These are phyloP conservation scores for Microsporum audouinii DNA, from an alignment of 2,329 filamentous ascomycete species.

Conservation along the genomic window DNA sequence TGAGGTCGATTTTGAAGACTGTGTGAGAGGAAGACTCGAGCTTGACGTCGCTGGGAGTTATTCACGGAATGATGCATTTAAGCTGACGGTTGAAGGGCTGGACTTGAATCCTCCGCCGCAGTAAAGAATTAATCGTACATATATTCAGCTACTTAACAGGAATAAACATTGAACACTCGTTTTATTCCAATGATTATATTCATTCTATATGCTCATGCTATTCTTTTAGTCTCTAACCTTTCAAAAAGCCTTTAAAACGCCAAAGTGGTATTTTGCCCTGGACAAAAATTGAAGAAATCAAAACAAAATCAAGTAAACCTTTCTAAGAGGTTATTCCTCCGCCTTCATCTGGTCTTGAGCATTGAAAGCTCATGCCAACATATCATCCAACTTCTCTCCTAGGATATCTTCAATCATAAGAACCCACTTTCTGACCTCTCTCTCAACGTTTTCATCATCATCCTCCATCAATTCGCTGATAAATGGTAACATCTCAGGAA, in stretches of 20 bases:
- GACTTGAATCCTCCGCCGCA: constrained; percentile 48
- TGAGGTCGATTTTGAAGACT: constrained; percentile 81
- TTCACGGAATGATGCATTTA: constrained; percentile 58
- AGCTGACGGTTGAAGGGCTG: constrained; percentile 48
- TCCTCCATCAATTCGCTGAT: constrained; percentile 95
- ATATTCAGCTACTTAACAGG: too few species aligned
- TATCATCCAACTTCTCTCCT: constrained; percentile 80
- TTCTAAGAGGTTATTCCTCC: not conserved
- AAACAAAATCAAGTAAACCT: not conserved
- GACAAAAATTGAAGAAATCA: not conserved
- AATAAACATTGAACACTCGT: not conserved
- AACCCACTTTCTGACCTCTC: constrained; percentile 83
- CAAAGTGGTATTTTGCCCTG: not conserved
- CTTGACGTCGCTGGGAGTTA: constrained; percentile 79
- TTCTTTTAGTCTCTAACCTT: constrained; percentile 1
- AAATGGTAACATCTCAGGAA: constrained; percentile 92
- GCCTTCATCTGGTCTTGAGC: not conserved
- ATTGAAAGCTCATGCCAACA: constrained; percentile 60
- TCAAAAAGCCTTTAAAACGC: not conserved
- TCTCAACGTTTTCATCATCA: constrained; percentile 85
- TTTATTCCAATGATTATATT: not conserved
- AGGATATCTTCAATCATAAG: constrained; percentile 76
- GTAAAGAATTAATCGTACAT: constrained; percentile 4
- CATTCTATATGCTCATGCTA: constrained; percentile 6
- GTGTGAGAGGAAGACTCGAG: constrained; percentile 67